Evolutionary conservation across 192 early-diverging fungal species (phyloP).

Genomic region (Coemansia sp.): DNA sequence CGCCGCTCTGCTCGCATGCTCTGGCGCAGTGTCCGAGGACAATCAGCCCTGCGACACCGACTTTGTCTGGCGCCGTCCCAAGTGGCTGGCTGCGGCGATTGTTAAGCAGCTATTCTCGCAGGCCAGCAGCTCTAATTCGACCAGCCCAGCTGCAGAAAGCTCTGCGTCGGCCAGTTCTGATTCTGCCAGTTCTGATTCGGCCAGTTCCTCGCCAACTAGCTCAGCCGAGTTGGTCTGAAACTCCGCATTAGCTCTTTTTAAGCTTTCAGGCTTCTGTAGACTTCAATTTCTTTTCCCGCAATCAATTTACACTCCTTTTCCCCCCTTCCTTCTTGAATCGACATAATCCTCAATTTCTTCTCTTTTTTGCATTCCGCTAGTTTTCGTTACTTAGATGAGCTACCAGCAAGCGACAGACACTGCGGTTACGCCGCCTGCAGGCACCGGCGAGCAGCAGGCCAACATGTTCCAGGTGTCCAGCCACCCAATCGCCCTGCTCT

Average conservation of each 20-base stretch:
- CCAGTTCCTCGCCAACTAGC: neutral
- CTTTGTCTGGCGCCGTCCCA: conserved; percentile 49
- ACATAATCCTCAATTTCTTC: too few species aligned
- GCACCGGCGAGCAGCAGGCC: conserved; percentile 10
- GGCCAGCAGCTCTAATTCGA: conserved; percentile 13
- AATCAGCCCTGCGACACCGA: conserved; percentile 25
- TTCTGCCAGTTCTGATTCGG: neutral
- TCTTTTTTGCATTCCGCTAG: neutral
- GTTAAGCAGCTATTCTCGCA: conserved; percentile 31
- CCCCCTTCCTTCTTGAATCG: too few species aligned
- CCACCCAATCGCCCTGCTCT: conserved; percentile 89
- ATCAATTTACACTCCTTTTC: too few species aligned
- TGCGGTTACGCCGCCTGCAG: neutral
- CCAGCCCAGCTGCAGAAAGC: neutral
- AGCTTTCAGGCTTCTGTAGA: too few species aligned
- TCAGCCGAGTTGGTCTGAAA: neutral
- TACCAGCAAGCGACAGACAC: conserved; percentile 3
- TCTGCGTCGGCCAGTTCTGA: neutral
- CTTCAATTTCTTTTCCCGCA: too few species aligned
- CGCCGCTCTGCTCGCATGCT: conserved; percentile 43
- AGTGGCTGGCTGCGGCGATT: conserved; percentile 43
- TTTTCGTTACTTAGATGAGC: neutral
- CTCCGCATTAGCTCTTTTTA: neutral
- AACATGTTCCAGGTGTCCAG: conserved; percentile 54
- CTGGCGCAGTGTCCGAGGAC: conserved; percentile 26